phyloP scores from a whole-genome alignment of 768 basidiomycete genomes.

The Auriscalpium vulgare region DNA sequence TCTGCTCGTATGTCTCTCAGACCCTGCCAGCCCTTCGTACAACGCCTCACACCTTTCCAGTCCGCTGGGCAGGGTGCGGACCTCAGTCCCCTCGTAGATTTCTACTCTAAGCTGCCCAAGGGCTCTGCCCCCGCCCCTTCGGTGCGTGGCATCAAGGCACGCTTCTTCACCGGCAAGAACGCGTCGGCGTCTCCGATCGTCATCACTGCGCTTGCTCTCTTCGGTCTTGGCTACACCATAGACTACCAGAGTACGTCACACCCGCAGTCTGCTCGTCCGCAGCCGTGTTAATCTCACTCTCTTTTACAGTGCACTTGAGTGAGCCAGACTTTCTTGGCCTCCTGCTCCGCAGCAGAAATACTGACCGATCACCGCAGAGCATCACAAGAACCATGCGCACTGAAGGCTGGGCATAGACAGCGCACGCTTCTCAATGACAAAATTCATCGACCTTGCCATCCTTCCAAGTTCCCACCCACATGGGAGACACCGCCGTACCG shows the following conservation, averaged over 20 bases:
- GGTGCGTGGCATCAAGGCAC: constrained; percentile 60
- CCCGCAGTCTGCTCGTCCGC: neutral
- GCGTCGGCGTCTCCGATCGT: constrained; percentile 68
- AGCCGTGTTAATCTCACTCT: neutral
- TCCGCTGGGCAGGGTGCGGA: constrained; percentile 76
- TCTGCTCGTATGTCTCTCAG: constrained; percentile 57
- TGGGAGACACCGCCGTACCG: too few relatives aligned
- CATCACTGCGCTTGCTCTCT: constrained; percentile 54
- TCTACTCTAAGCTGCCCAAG: constrained; percentile 96
- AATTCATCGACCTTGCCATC: too few relatives aligned
- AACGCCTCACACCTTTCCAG: constrained; percentile 30
- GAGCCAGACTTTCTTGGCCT: constrained; percentile 20
- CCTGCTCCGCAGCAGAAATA: neutral
- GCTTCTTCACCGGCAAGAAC: constrained; percentile 81
- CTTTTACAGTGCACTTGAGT: constrained; percentile 73
- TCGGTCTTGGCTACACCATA: constrained; percentile 76
- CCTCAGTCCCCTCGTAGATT: constrained; percentile 81
- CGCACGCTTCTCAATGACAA: too few relatives aligned
- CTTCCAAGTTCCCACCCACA: too few relatives aligned
- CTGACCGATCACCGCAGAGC: constrained; percentile 45
- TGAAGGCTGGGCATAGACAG: constrained; percentile 23
- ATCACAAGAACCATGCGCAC: constrained; percentile 89
- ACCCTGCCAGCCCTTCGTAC: neutral
- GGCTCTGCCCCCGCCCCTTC: constrained; percentile 59
- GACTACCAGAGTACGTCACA: constrained; percentile 79